phyloP scores from a whole-genome alignment of 139 green algal genomes.

The Desmodesmus armatus region DNA sequence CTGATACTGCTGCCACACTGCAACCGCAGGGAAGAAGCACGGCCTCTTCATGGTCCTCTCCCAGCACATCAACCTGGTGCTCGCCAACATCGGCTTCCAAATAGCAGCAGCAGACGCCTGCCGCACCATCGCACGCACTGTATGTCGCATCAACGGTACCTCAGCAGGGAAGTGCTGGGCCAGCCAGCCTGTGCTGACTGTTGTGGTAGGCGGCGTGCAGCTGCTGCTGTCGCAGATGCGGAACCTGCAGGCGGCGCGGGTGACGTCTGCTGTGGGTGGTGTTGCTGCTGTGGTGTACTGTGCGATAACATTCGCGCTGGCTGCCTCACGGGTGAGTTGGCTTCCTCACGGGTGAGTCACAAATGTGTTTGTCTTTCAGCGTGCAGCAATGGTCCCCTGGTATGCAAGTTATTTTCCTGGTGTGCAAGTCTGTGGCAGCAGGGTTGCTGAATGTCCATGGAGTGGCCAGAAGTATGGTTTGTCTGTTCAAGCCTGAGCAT shows the following conservation, averaged over 20 bases:
- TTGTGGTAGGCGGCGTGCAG: background rate
- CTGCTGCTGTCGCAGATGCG: conserved; percentile 10
- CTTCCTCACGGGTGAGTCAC: background rate
- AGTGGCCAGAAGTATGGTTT: too few species aligned
- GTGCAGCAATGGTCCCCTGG: too few species aligned
- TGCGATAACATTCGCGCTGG: background rate
- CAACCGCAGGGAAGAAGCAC: conserved; percentile 17
- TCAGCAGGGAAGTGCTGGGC: background rate
- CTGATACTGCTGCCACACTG: too few species aligned
- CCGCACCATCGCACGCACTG: background rate
- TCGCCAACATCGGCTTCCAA: conserved; percentile 19
- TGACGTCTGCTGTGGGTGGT: conserved; percentile 1
- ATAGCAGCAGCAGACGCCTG: background rate
- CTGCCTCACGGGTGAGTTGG: background rate
- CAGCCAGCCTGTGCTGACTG: background rate
- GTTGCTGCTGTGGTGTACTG: background rate
- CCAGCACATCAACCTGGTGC: background rate
- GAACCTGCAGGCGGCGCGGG: background rate
- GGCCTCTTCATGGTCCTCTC: background rate
- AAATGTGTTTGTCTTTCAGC: too few species aligned
- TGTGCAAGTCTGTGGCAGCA: too few species aligned
- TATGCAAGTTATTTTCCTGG: too few species aligned
- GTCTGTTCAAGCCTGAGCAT: too few species aligned
- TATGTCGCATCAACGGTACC: background rate
- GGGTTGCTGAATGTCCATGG: too few species aligned